Percentiles rank a stretch among this genome's conserved stretches.
Conservation (phyloP, 1,284 basidiomycete species). For the Somion occarium region DNA sequence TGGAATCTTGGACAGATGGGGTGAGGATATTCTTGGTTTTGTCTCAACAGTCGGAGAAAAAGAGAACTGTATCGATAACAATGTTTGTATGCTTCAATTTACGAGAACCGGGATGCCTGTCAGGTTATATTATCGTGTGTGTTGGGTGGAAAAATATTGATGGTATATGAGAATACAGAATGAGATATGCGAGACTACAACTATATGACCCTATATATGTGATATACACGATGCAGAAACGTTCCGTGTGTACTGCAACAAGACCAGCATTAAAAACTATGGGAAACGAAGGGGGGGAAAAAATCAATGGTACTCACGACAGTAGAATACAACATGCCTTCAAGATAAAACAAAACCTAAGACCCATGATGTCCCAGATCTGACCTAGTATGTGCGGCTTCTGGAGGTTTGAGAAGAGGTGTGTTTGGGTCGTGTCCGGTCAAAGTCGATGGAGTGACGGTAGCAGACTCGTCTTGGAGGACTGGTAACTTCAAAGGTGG, state of each 20-base stretch:
- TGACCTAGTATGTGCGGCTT: not conserved
- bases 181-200: too few relatives aligned
- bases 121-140: too few relatives aligned
- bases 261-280: not conserved
- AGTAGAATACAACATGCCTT: constrained; percentile 1
- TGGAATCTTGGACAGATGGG: too few relatives aligned
- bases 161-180: too few relatives aligned
- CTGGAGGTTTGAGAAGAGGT: not conserved
- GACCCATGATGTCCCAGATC: not conserved
- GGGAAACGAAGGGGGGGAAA: not conserved
- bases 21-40: too few relatives aligned
- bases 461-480: not conserved
- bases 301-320: not conserved
- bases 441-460: not conserved
- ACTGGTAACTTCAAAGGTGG: not conserved
- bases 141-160: too few relatives aligned
- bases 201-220: not conserved
- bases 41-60: too few relatives aligned
- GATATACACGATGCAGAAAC: not conserved
- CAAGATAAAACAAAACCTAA: not conserved
- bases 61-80: too few relatives aligned
- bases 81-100: too few relatives aligned
- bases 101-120: too few relatives aligned
- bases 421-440: not conserved
- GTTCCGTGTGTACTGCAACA: not conserved